These are phyloP conservation scores for Suillus alpinus DNA, from an alignment of 768 basidiomycete genomes.

Conservation along the genomic window DNA sequence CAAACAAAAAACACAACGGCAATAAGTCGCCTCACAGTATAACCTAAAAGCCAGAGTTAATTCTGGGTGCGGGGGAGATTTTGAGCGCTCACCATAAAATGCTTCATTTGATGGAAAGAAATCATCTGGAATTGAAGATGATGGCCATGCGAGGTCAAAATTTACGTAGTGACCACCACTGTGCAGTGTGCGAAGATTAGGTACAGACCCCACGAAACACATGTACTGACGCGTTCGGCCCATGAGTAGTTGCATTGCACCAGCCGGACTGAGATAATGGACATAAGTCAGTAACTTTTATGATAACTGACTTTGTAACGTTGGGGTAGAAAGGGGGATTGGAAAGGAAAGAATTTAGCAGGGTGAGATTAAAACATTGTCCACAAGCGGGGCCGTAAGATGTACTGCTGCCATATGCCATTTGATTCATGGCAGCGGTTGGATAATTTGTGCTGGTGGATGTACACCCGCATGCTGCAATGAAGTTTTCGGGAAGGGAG, in stretches of 20 bases:
- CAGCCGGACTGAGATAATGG: conserved; percentile 60
- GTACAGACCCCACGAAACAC: conserved; percentile 1
- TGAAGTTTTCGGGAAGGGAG: conserved; percentile 38
- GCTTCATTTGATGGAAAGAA: conserved; percentile 75
- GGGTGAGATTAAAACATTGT: conserved; percentile 74
- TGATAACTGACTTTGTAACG: conserved; percentile 55
- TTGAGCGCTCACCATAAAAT: conserved; percentile 51
- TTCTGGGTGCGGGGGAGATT: conserved; percentile 10
- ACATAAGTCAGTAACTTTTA: conserved; percentile 82
- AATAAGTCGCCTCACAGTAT: conserved; percentile 29
- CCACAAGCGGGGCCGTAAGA: conserved; percentile 75
- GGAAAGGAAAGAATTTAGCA: conserved; percentile 64
- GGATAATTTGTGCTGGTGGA: conserved; percentile 64
- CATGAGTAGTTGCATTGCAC: conserved; percentile 64
- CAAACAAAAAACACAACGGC: background rate
- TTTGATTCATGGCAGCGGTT: conserved; percentile 76
- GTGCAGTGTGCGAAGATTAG: conserved; percentile 38
- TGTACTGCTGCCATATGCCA: conserved; percentile 75
- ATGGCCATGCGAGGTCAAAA: conserved; percentile 82
- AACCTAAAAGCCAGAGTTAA: conserved; percentile 33
- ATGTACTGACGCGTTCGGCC: conserved; percentile 59
- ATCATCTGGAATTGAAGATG: conserved; percentile 59
- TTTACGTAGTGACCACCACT: conserved; percentile 73
- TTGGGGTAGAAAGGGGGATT: conserved; percentile 70
- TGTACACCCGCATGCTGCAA: conserved; percentile 79